Evolutionary conservation across 2,329 filamentous ascomycete genomes (phyloP).

Genomic region (Xylariomycetidae sp.): DNA sequence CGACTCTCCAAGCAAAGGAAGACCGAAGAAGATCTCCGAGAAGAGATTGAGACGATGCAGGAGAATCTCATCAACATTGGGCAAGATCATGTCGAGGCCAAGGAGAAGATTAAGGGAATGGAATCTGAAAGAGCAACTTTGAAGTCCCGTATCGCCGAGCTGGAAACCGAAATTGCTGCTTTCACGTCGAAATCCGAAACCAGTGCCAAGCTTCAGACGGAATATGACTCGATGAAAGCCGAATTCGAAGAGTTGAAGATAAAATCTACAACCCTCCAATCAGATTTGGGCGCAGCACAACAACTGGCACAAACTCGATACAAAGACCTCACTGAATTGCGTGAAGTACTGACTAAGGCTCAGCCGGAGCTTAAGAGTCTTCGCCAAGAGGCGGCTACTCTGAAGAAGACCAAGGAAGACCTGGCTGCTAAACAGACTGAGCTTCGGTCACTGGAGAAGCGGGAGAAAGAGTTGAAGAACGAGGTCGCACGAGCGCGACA

Average conservation of each 20-base stretch:
- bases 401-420: slow-evolving; percentile 74
- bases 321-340: slow-evolving; percentile 79
- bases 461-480: slow-evolving; percentile 73
- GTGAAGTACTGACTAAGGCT: slow-evolving; percentile 74
- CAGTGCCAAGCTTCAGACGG: slow-evolving; percentile 52
- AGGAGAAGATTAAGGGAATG: slow-evolving; percentile 69
- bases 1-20: slow-evolving; percentile 64
- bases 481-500: slow-evolving; percentile 69
- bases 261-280: slow-evolving; percentile 67
- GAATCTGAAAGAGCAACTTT: slow-evolving; percentile 64
- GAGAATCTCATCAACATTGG: slow-evolving; percentile 77
- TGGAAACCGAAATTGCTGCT: slow-evolving; percentile 65
- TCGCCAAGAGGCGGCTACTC: slow-evolving; percentile 67
- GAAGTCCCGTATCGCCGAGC: slow-evolving; percentile 56
- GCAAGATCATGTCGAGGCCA: slow-evolving; percentile 78
- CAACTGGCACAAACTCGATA: slow-evolving; percentile 82
- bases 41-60: slow-evolving; percentile 80
- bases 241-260: slow-evolving; percentile 66
- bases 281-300: slow-evolving; percentile 80
- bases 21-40: slow-evolving; percentile 72
- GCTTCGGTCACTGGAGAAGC: slow-evolving; percentile 71
- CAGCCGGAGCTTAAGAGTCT: slow-evolving; percentile 81
- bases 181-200: slow-evolving; percentile 32
- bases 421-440: slow-evolving; percentile 55
- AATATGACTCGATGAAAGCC: slow-evolving; percentile 51